Evolutionary conservation across 495 filamentous ascomycete species (phyloP).

Genomic region (Aspergillus avenaceus): DNA sequence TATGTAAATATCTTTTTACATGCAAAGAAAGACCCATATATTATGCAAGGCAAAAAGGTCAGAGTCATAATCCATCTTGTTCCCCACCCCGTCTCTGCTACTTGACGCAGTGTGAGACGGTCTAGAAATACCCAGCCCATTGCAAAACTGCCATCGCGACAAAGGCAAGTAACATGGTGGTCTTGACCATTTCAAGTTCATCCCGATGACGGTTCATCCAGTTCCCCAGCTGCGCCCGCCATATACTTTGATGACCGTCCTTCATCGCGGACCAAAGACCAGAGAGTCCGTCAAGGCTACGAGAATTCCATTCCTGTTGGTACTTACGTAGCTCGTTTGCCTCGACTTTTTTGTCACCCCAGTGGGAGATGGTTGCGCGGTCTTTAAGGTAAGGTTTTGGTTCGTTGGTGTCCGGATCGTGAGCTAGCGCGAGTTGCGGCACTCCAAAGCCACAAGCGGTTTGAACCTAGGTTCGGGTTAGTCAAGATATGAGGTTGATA

Average conservation of each 20-base stretch:
- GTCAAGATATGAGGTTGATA: background rate
- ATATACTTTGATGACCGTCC: conserved; percentile 8
- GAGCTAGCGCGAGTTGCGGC: conserved; percentile 30
- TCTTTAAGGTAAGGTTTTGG: conserved; percentile 29
- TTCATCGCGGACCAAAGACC: conserved; percentile 39
- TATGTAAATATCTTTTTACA: no score
- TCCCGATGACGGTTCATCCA: conserved; percentile 15
- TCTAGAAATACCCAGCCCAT: conserved; percentile 13
- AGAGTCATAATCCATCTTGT: no score
- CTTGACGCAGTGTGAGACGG: no score
- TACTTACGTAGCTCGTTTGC: conserved; percentile 40
- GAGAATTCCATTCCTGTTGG: conserved; percentile 42
- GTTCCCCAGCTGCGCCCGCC: conserved; percentile 10
- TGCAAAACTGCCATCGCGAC: conserved; percentile 14
- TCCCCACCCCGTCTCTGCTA: no score
- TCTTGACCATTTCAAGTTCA: conserved; percentile 17
- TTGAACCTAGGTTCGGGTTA: conserved; percentile 43
- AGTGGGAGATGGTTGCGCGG: conserved; percentile 43
- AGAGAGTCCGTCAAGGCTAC: conserved; percentile 52
- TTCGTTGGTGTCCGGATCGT: conserved; percentile 17
- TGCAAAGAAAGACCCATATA: no score
- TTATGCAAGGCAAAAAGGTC: no score
- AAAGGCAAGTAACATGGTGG: conserved; percentile 14
- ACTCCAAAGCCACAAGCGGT: conserved; percentile 57
- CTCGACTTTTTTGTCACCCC: conserved; percentile 33